These are phyloP conservation scores for Apium graveolens DNA, from an alignment of 129 eudicot genomes.

Conservation along the genomic window DNA sequence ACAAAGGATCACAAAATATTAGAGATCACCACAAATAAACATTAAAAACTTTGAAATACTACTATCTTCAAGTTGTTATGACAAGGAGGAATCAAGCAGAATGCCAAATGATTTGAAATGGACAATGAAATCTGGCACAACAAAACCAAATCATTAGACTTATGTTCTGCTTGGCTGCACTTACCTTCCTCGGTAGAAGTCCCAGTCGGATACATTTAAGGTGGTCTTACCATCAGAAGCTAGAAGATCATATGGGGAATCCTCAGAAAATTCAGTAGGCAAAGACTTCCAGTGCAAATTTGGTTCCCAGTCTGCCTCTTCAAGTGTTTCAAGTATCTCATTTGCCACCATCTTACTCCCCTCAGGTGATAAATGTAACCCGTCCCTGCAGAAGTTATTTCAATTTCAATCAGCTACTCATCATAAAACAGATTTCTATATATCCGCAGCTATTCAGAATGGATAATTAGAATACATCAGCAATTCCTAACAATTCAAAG, in stretches of 20 bases:
- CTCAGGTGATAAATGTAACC: constrained; percentile 49
- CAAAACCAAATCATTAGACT: not conserved
- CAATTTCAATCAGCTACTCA: not conserved
- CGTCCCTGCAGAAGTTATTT: constrained; percentile 39
- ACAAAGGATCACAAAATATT: too few relatives aligned
- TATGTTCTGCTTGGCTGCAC: constrained; percentile 8
- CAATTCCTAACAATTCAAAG: not conserved
- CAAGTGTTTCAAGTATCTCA: constrained; percentile 46
- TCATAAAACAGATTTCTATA: too few relatives aligned
- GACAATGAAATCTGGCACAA: too few relatives aligned
- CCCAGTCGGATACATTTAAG: constrained; percentile 15
- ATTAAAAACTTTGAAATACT: too few relatives aligned
- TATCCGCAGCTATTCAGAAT: too few relatives aligned
- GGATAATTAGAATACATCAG: not conserved
- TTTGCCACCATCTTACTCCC: constrained; percentile 54
- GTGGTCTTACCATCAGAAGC: constrained; percentile 26
- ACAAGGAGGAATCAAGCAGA: too few relatives aligned
- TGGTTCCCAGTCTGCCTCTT: constrained; percentile 59
- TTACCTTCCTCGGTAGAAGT: not conserved
- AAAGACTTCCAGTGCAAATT: constrained; percentile 47
- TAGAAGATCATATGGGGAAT: constrained; percentile 28
- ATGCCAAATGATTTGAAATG: not conserved
- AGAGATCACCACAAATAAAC: too few relatives aligned
- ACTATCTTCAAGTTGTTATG: too few relatives aligned
- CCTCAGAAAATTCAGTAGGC: constrained; percentile 38